Percentiles rank a stretch among this genome's conserved stretches.
Conservation (phyloP, 805 yeast species). For the Kodamaea hsintzibuensis region DNA sequence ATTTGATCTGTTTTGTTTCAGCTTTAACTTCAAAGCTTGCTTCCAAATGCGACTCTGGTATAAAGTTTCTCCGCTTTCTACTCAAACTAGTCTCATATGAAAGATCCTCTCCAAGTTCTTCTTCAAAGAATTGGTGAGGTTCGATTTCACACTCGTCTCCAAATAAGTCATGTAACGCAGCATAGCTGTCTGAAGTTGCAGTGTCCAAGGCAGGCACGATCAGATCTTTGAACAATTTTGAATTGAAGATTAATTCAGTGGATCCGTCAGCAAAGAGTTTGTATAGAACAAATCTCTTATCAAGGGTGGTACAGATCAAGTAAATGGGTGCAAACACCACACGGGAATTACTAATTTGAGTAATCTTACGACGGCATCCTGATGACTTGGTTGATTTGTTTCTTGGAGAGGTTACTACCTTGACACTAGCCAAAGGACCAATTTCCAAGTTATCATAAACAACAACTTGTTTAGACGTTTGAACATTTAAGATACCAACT, state of each 20-base stretch:
- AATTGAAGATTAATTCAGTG: conserved; percentile 16
- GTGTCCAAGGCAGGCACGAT: conserved; percentile 2
- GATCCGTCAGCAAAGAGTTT: conserved; percentile 21
- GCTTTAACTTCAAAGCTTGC: background rate
- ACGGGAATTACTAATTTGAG: background rate
- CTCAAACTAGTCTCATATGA: background rate
- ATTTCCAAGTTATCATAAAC: conserved; percentile 23
- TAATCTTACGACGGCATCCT: conserved; percentile 1
- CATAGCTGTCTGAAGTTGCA: conserved; percentile 10
- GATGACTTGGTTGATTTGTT: background rate
- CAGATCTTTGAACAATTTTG: conserved; percentile 9
- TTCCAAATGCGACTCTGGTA: background rate
- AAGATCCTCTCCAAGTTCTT: conserved; percentile 2
- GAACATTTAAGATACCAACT: conserved; percentile 27
- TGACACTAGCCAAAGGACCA: conserved; percentile 21
- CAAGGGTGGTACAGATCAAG: conserved; percentile 22
- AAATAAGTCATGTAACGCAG: conserved; percentile 10
- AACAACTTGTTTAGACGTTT: background rate
- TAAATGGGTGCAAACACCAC: conserved; percentile 24
- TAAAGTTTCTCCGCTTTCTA: conserved; percentile 2
- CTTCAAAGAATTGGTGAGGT: background rate
- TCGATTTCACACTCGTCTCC: conserved; percentile 8
- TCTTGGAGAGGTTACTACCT: conserved; percentile 15
- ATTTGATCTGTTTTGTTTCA: conserved; percentile 1
- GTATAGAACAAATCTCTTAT: conserved; percentile 23